Evolutionary conservation across 805 yeast species (phyloP).

Genomic region (Lipomyces oligophaga): DNA sequence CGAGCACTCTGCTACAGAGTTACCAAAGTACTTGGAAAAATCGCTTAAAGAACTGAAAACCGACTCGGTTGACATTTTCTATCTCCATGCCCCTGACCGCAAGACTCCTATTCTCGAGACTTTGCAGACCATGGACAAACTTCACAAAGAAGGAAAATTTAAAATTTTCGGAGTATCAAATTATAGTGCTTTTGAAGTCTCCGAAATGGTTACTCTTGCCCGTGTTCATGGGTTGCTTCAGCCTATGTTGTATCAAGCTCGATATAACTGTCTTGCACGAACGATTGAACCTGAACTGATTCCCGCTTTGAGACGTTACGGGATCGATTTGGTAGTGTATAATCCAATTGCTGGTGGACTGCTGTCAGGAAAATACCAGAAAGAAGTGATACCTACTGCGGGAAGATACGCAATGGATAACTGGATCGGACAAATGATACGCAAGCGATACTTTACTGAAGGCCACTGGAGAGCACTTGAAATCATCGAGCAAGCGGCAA

Average conservation of each 20-base stretch:
- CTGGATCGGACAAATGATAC: conserved; percentile 4
- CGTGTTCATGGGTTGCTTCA: conserved; percentile 12
- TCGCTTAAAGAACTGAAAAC: conserved; percentile 13
- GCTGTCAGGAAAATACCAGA: conserved; percentile 10
- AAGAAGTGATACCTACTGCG: background rate
- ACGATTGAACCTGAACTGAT: conserved; percentile 29
- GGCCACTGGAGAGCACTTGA: conserved; percentile 7
- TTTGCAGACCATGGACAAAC: conserved; percentile 29
- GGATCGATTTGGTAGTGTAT: conserved; percentile 31
- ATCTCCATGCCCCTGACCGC: conserved; percentile 31
- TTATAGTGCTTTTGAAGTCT: conserved; percentile 28
- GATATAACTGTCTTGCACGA: conserved; percentile 33
- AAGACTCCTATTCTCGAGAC: conserved; percentile 31
- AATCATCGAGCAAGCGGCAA: conserved; percentile 4
- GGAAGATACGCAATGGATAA: background rate
- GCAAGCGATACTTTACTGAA: conserved; percentile 6
- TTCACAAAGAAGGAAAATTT: conserved; percentile 33
- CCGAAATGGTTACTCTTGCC: conserved; percentile 18
- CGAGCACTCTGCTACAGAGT: conserved; percentile 9
- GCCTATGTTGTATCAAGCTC: conserved; percentile 33
- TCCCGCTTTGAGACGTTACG: too few species aligned
- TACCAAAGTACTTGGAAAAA: conserved; percentile 5
- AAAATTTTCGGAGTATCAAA: conserved; percentile 33
- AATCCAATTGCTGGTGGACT: conserved; percentile 17
- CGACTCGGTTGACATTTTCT: conserved; percentile 17